These are phyloP conservation scores for Nymphaea thermarum DNA, from an alignment of 164 flowering plant genomes.

Conservation along the genomic window DNA sequence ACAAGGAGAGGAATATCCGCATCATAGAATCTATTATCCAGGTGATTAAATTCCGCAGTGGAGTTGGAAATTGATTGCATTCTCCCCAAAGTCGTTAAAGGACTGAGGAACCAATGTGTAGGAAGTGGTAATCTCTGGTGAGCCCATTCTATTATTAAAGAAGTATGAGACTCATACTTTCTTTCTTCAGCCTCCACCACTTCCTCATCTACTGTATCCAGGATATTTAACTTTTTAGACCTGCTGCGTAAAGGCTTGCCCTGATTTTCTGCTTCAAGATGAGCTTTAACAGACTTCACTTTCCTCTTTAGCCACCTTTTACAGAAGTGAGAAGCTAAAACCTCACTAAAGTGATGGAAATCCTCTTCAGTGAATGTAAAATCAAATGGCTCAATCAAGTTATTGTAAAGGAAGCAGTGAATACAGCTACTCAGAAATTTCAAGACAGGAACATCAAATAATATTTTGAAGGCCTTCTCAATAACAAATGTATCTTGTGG, in stretches of 20 bases:
- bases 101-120: constrained; percentile 84
- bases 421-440: constrained; percentile 35
- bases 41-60: too few species aligned
- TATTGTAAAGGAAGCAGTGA: constrained; percentile 17
- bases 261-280: constrained; percentile 13
- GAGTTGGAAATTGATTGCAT: neutral
- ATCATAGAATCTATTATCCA: neutral
- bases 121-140: constrained; percentile 89
- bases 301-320: constrained; percentile 57
- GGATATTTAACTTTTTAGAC: constrained; percentile 13
- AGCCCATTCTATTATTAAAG: constrained; percentile 62
- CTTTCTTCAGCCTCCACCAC: constrained; percentile 16
- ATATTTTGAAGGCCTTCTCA: constrained; percentile 46
- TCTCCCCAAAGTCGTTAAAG: constrained; percentile 36
- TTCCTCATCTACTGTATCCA: constrained; percentile 82
- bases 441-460: constrained; percentile 42
- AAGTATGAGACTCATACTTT: constrained; percentile 7
- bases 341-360: constrained; percentile 26
- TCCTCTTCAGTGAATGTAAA: constrained; percentile 57
- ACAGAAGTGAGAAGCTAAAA: constrained; percentile 49
- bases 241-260: constrained; percentile 5
- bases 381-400: constrained; percentile 14
- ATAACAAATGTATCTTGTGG: constrained; percentile 42
- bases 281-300: constrained; percentile 9
- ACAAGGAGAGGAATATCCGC: constrained; percentile 31